Base-by-base conservation (phyloP, 345 rosid genomes). In the Clausena lansium region DNA sequence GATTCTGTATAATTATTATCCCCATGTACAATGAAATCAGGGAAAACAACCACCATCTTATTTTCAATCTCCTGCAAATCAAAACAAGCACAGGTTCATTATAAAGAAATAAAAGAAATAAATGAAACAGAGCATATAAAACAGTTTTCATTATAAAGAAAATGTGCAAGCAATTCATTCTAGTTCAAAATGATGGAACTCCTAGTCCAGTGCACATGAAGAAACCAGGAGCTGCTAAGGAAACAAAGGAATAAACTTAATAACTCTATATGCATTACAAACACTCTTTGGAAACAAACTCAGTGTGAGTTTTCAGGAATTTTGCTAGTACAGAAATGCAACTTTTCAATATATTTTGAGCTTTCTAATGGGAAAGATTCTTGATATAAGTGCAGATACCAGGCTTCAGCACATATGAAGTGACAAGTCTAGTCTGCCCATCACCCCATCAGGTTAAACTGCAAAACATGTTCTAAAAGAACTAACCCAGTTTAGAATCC, bases 21-120 rank as follows among this genome's bases (percentile, higher is more conserved):
- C 70, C 87, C 79, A 79, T 79, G 86, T 52, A 85, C 4, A 50
- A 89, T 64, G 81, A 79, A 81, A 85, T 90, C 93, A 67, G 97
- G 88, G 67, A 39, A 76, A 59, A 89, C 80, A 73, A 83, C 81
- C 78, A 92, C 92, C 61, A 74, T 32, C 61, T 50, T 67, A 62
- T 74, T 84, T 79, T 57, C 71, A n/a, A 20, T 70, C 70, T 84
- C 88, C 97, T 92, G 92, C 83, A 80, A 84, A 71, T 54, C 3
- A 45, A 60, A 52, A 71, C 62, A 61, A 74, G 72, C 61, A 76
- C 0, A 50, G 76, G 54, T 24, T 24, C 41, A 50, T 38, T 10
- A 39, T 33, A 47, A n/a, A 62, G 14, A 52, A 77, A 52, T 71
- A 60, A 62, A 82, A 73, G 0, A 4, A 45, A 38, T 67, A 75